phyloP scores from a whole-genome alignment of 352 stramenopile species.

The Plasmopara muralis region DNA sequence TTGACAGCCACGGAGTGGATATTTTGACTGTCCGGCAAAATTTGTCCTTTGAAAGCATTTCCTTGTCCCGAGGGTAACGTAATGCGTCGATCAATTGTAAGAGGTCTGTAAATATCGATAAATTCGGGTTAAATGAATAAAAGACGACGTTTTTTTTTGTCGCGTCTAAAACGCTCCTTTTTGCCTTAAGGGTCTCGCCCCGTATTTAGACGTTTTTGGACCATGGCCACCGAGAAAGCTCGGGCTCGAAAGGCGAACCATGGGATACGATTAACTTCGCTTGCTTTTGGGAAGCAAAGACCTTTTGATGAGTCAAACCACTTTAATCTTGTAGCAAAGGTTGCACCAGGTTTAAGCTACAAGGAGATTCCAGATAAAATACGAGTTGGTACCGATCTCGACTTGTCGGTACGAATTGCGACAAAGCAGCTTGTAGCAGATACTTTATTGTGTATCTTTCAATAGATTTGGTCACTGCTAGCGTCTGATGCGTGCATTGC shows the following conservation, averaged over 20 bases:
- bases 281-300: constrained; percentile 6
- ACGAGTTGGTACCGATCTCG: constrained; percentile 43
- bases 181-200: neutral
- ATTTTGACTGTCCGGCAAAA: constrained; percentile 63
- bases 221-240: constrained; percentile 32
- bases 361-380: constrained; percentile 57
- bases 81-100: neutral
- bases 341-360: constrained; percentile 47
- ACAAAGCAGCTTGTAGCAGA: neutral
- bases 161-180: neutral
- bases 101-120: too few species aligned
- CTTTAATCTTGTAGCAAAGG: constrained; percentile 23
- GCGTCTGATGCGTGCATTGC: constrained; percentile 51
- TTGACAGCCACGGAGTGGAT: constrained; percentile 52
- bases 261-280: constrained; percentile 44
- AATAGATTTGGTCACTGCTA: constrained; percentile 61
- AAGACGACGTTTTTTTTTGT: too few species aligned
- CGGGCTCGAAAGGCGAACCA: constrained; percentile 31
- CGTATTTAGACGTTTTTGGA: neutral
- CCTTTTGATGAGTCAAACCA: constrained; percentile 1
- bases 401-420: constrained; percentile 42
- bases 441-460: neutral
- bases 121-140: too few species aligned
- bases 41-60: constrained; percentile 78
- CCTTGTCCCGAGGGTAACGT: constrained; percentile 30